Conservation (phyloP, 2,329 filamentous ascomycete genomes). For the Nectriaceae sp. region DNA sequence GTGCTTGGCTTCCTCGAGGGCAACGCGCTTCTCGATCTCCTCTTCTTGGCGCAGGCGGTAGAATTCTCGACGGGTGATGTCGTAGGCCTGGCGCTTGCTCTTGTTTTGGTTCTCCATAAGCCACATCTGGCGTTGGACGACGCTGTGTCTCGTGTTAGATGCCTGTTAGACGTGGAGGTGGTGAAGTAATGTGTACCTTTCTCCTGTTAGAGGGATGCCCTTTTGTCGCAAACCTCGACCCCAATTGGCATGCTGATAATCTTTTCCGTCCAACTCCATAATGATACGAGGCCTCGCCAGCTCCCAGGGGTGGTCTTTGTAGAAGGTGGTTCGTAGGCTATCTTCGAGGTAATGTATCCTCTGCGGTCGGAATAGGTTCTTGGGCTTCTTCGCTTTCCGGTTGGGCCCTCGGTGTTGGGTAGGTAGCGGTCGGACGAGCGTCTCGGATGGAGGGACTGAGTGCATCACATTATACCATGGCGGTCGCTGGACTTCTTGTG, state of each 20-base stretch:
- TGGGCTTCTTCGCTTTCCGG: slow-evolving; percentile 56
- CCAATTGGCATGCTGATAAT: slow-evolving; percentile 78
- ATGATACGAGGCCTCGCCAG: slow-evolving; percentile 84
- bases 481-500: slow-evolving; percentile 37
- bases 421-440: slow-evolving; percentile 54
- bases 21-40: slow-evolving; percentile 80
- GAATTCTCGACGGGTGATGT: slow-evolving; percentile 85
- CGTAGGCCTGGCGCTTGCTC: slow-evolving; percentile 73
- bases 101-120: slow-evolving; percentile 66
- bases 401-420: slow-evolving; percentile 44
- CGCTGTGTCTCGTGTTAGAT: slow-evolving; percentile 54
- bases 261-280: slow-evolving; percentile 82
- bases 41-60: slow-evolving; percentile 81
- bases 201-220: slow-evolving; percentile 77
- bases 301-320: slow-evolving; percentile 95
- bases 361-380: slow-evolving; percentile 79
- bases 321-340: slow-evolving; percentile 77
- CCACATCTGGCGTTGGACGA: slow-evolving; percentile 89
- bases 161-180: neutral
- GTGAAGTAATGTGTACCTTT: slow-evolving; percentile 18
- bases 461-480: slow-evolving; percentile 56
- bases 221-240: slow-evolving; percentile 71
- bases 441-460: slow-evolving; percentile 59
- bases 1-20: slow-evolving; percentile 82
- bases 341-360: slow-evolving; percentile 83